Conservation (phyloP, 1,284 basidiomycete genomes). For the Malassezia yamatoensis region DNA sequence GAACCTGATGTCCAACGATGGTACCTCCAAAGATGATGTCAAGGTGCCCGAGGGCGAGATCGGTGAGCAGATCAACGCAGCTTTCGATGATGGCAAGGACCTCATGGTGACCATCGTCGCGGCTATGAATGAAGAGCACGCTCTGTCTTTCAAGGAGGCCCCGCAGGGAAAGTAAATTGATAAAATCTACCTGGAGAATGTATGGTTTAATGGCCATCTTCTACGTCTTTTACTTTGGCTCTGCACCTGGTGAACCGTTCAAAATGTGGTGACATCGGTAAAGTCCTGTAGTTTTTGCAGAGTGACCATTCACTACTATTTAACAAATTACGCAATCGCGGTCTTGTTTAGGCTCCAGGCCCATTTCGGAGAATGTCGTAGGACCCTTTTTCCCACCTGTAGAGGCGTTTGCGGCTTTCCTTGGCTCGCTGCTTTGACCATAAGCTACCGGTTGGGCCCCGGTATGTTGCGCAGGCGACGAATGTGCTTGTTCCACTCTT, state of each 20-base stretch:
- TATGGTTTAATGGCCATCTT: not conserved
- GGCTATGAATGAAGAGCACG: constrained; percentile 87
- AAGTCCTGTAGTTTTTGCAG: not conserved
- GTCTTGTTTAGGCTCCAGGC: constrained; percentile 62
- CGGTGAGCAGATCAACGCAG: constrained; percentile 63
- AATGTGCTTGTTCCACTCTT: not conserved
- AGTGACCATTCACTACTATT: not conserved
- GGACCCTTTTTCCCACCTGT: constrained; percentile 51
- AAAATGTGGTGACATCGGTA: not conserved
- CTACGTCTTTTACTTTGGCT: too few species aligned
- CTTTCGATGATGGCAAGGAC: constrained; percentile 80
- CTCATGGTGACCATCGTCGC: constrained; percentile 71
- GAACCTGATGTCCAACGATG: constrained; percentile 82
- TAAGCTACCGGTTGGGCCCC: constrained; percentile 13
- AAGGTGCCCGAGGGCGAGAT: constrained; percentile 77
- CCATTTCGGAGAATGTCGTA: constrained; percentile 85
- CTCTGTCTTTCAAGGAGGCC: constrained; percentile 57
- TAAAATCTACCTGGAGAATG: not conserved
- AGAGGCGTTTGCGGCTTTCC: constrained; percentile 7
- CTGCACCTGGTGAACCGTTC: too few species aligned
- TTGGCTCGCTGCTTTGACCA: constrained; percentile 7
- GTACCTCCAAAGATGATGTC: constrained; percentile 84
- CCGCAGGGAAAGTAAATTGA: constrained; percentile 39
- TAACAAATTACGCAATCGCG: constrained; percentile 57
- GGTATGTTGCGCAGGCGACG: constrained; percentile 3